Evolutionary conservation across 176 grass and related monocot species (phyloP).

Genomic region (Tillandsia fasciculata): DNA sequence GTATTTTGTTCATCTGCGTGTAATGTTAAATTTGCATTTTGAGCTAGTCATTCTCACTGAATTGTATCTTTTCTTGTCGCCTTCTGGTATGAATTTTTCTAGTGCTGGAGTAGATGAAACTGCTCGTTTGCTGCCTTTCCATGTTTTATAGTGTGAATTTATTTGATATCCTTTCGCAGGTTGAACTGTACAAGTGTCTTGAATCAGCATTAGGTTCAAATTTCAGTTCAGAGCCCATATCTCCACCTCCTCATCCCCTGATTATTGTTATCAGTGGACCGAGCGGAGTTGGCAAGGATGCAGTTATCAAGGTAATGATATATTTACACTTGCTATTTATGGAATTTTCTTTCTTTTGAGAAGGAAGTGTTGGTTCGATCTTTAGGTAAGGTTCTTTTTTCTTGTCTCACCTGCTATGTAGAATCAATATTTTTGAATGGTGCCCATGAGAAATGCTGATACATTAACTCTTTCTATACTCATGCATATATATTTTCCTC

Average conservation of each 20-base stretch:
- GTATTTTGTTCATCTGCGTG: too few species aligned
- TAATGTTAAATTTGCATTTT: too few species aligned
- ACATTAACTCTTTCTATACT: too few species aligned
- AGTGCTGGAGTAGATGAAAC: neutral
- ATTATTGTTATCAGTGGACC: constrained; percentile 91
- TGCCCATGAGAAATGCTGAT: too few species aligned
- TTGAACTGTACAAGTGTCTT: constrained; percentile 49
- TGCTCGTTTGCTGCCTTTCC: neutral
- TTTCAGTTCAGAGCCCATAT: constrained; percentile 73
- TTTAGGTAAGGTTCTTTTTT: neutral
- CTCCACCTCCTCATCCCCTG: constrained; percentile 57
- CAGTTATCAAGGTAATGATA: constrained; percentile 67
- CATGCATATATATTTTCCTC: too few species aligned
- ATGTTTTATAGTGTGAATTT: neutral
- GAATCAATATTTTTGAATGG: too few species aligned
- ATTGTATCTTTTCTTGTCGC: too few species aligned
- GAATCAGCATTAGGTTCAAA: constrained; percentile 62
- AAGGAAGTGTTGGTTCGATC: neutral
- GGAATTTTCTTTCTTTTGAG: neutral
- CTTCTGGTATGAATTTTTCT: too few species aligned
- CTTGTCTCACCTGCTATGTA: too few species aligned
- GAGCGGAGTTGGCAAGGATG: constrained; percentile 93
- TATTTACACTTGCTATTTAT: neutral
- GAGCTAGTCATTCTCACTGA: too few species aligned
- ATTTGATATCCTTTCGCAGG: constrained; percentile 23